phyloP scores from a whole-genome alignment of 768 basidiomycete genomes.

The Clitopilus passeckerianus region DNA sequence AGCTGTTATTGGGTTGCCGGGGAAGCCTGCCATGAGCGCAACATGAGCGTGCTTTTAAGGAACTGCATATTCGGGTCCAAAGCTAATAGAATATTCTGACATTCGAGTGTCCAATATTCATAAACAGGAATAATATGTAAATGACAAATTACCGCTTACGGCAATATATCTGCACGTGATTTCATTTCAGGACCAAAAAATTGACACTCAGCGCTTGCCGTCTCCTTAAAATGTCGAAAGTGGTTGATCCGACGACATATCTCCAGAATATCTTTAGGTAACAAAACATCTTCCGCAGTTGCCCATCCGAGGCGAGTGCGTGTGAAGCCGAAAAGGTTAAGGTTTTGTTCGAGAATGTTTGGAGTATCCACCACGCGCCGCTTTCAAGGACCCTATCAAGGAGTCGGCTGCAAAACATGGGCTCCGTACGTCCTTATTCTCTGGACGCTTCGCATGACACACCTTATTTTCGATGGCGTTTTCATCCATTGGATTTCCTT shows the following conservation, averaged over 20 bases:
- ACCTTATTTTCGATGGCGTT: background rate
- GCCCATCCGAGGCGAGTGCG: background rate
- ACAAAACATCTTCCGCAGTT: background rate
- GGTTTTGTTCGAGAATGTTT: background rate
- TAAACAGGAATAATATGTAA: background rate
- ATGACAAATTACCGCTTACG: background rate
- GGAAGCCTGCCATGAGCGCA: background rate
- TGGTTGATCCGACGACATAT: slow-evolving; percentile 1
- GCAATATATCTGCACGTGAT: background rate
- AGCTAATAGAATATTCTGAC: slow-evolving; percentile 6
- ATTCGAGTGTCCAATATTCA: background rate
- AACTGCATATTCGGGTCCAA: slow-evolving; percentile 17
- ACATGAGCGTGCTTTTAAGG: slow-evolving; percentile 13
- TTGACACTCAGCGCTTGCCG: background rate
- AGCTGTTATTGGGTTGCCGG: background rate
- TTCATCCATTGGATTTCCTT: background rate
- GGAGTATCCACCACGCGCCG: background rate
- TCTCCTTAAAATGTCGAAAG: background rate
- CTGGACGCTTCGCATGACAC: background rate
- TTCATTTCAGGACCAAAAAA: background rate
- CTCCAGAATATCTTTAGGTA: background rate
- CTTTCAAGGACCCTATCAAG: background rate
- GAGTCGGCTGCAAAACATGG: background rate
- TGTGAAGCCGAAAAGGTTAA: background rate
- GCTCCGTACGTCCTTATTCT: background rate